phyloP scores from a whole-genome alignment of 2,329 filamentous ascomycete species.

The Escovopsis sp. region DNA sequence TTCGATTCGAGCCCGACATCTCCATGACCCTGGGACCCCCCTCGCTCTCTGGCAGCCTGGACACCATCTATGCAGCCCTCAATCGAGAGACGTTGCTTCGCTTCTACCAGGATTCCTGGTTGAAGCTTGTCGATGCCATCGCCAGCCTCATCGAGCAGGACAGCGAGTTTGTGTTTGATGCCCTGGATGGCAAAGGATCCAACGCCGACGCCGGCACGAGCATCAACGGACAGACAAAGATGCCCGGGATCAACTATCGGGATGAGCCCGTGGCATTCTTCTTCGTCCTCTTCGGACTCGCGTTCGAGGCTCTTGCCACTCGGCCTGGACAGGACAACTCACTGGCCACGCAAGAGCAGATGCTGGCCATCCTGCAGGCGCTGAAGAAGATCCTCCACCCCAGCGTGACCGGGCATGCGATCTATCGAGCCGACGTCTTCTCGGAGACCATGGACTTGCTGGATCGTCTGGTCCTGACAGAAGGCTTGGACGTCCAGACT shows the following conservation, averaged over 20 bases:
- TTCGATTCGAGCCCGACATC: constrained; percentile 94
- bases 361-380: constrained; percentile 74
- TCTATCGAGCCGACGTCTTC: constrained; percentile 92
- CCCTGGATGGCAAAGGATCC: constrained; percentile 68
- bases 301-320: constrained; percentile 86
- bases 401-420: constrained; percentile 86
- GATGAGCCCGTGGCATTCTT: constrained; percentile 98
- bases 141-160: constrained; percentile 95
- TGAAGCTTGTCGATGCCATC: constrained; percentile 93
- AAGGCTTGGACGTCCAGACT: constrained; percentile 72
- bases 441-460: constrained; percentile 94
- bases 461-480: constrained; percentile 81
- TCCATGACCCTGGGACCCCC: constrained; percentile 76
- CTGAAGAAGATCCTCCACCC: constrained; percentile 91
- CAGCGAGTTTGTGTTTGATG: constrained; percentile 94
- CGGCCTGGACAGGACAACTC: constrained; percentile 38
- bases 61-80: constrained; percentile 86
- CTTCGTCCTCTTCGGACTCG: constrained; percentile 91
- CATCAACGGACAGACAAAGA: constrained; percentile 39
- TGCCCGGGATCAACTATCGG: constrained; percentile 84
- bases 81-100: constrained; percentile 85
- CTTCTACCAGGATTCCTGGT: constrained; percentile 96
- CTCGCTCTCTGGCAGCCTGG: constrained; percentile 68
- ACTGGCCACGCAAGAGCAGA: constrained; percentile 60
- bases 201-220: constrained; percentile 22